Conservation (phyloP, 257 asterid genomes). For the Jaltomata sinuosa region DNA sequence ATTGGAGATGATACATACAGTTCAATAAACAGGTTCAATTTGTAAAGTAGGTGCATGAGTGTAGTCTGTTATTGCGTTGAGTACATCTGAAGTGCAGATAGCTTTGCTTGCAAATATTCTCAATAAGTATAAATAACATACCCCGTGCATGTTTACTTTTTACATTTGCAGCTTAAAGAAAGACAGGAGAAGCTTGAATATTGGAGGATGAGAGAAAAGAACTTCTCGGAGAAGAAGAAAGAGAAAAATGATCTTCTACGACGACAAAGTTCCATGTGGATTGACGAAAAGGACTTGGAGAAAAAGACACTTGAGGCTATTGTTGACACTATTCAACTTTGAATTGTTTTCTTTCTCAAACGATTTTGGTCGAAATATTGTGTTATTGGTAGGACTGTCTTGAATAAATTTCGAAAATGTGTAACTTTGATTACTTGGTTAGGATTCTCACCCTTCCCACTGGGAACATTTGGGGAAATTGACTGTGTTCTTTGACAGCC, state of each 20-base stretch:
- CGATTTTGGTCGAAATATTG: background rate
- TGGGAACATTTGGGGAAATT: background rate
- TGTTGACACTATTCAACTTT: constrained; percentile 1
- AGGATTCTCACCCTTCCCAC: background rate
- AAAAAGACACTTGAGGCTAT: constrained; percentile 9
- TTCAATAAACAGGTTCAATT: background rate
- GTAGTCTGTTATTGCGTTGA: background rate
- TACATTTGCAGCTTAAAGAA: constrained; percentile 49
- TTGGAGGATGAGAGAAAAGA: constrained; percentile 62
- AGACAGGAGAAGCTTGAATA: constrained; percentile 71
- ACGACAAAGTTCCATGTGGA: constrained; percentile 57
- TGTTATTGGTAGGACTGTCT: background rate
- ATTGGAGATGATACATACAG: background rate
- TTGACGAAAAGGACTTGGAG: constrained; percentile 38
- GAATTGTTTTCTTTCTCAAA: background rate
- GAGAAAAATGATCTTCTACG: constrained; percentile 45
- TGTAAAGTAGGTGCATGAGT: background rate
- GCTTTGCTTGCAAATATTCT: background rate
- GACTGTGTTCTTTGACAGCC: background rate
- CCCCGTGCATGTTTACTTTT: background rate
- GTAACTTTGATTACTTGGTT: background rate
- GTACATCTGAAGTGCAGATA: background rate
- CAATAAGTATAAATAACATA: background rate
- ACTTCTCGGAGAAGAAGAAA: constrained; percentile 38
- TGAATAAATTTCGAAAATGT: background rate